Evolutionary conservation across 2,329 filamentous ascomycete species (phyloP).

Genomic region (Leptosphaerulina australis): DNA sequence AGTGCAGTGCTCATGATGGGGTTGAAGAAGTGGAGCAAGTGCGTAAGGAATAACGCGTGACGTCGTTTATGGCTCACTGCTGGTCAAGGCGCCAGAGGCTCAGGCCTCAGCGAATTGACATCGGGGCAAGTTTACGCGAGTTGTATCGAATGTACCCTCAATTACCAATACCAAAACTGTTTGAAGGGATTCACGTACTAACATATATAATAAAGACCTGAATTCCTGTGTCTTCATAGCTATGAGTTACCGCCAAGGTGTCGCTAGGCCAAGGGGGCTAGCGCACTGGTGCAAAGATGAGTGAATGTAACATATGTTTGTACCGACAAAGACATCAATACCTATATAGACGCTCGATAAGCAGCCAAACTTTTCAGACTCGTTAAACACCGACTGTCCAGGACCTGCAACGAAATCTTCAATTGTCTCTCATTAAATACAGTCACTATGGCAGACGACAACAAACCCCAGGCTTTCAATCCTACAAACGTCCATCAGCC

Average conservation of each 20-base stretch:
- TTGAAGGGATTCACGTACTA: too few species aligned
- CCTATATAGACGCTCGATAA: neutral
- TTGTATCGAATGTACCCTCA: conserved; percentile 11
- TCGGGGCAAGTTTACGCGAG: conserved; percentile 8
- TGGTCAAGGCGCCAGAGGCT: conserved; percentile 4
- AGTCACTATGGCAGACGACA: conserved; percentile 19
- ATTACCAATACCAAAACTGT: conserved; percentile 3
- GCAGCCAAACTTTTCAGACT: neutral
- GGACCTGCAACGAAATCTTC: neutral
- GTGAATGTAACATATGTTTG: too few species aligned
- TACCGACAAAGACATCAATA: too few species aligned
- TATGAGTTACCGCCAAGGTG: too few species aligned
- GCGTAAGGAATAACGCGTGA: neutral
- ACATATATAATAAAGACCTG: too few species aligned
- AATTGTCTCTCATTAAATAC: neutral
- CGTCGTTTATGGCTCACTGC: conserved; percentile 6
- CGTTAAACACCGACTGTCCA: neutral
- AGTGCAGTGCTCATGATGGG: neutral
- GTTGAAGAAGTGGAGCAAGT: neutral
- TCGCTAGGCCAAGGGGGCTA: too few species aligned
- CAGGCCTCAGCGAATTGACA: neutral
- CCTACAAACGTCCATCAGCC: conserved; percentile 33
- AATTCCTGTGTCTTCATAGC: too few species aligned
- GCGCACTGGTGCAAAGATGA: too few species aligned
- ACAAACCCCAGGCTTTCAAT: conserved; percentile 42